Conservation (phyloP, 179 eudicot genomes). For the Beta lomatogona region DNA sequence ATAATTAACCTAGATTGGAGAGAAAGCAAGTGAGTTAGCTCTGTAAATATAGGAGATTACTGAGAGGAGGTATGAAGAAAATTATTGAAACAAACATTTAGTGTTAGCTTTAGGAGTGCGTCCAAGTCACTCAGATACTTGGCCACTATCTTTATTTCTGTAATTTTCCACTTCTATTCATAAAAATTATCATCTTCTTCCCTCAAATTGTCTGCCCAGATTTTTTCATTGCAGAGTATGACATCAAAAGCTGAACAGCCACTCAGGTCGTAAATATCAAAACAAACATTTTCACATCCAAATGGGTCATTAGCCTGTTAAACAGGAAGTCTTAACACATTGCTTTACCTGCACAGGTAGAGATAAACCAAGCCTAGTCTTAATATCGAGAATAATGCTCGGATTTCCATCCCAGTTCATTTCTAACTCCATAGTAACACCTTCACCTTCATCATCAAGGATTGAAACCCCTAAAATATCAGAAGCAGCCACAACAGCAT, state of each 20-base stretch:
- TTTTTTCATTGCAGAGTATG: neutral
- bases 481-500: slow-evolving; percentile 5
- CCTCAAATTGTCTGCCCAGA: too few species aligned
- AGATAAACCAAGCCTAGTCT: slow-evolving; percentile 75
- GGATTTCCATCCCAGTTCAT: slow-evolving; percentile 98
- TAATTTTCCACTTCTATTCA: too few species aligned
- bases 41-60: too few species aligned
- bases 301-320: neutral
- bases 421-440: slow-evolving; percentile 81
- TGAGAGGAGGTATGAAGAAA: too few species aligned
- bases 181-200: too few species aligned
- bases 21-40: too few species aligned
- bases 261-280: neutral
- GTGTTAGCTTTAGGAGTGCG: too few species aligned
- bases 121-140: too few species aligned
- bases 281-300: neutral
- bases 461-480: slow-evolving; percentile 58
- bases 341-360: slow-evolving; percentile 72
- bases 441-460: slow-evolving; percentile 55
- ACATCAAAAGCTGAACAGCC: neutral
- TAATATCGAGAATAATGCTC: slow-evolving; percentile 65
- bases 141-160: too few species aligned
- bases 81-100: too few species aligned
- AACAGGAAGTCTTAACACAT: neutral
- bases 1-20: too few species aligned